Evolutionary conservation across 75 land plant species (phyloP), one percentile per base, ranked within the genome.

Genomic region (Chamaecyparis obtusa): DNA sequence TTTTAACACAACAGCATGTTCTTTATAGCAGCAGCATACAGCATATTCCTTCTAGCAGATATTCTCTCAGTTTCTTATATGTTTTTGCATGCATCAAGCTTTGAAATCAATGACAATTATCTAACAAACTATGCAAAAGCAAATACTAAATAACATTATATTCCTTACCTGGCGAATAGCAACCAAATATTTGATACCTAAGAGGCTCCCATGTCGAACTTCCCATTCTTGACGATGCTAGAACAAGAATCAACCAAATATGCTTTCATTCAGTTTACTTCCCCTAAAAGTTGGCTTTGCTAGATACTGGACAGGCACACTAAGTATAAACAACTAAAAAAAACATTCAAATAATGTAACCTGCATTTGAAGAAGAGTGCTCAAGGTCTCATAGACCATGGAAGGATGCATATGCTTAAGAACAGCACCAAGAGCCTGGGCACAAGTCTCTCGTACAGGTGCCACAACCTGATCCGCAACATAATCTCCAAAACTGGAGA

Each of bases 391-490:
- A 87, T 91, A 90, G 83, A 98, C 99, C 83, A 95, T 85, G 69
- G 87, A 80, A 41, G 96, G 96, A 60, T 96, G 95, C 97, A 98
- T 97, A 84, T 93, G 95, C 90, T 95, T 98, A 46, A 98, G 87
- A 56, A 93, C 95, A 35, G 96, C 97, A 89, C 99, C 99, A 84
- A 98, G 87, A 44, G 95, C 99, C 88, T 98, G 99, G 10, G 99
- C 97, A 92, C 99, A 98, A 30, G 99, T 98, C 92, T 98, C 99
- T 9, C 99, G 87, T 35, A 98, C 99, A 74, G 99, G 99, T 2
- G 99, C 99, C 88, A 98, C 99, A 84, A 98, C 99, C 87, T 98
- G 99, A 88, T 98, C 99, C 32, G 99, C 95, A 69, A 98, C 96
- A 89, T 95, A 98, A 88, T 98, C 99, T 76, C 99, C 99, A 92